Evolutionary conservation across 768 basidiomycete species (phyloP).

Genomic region (Suillus sp.): DNA sequence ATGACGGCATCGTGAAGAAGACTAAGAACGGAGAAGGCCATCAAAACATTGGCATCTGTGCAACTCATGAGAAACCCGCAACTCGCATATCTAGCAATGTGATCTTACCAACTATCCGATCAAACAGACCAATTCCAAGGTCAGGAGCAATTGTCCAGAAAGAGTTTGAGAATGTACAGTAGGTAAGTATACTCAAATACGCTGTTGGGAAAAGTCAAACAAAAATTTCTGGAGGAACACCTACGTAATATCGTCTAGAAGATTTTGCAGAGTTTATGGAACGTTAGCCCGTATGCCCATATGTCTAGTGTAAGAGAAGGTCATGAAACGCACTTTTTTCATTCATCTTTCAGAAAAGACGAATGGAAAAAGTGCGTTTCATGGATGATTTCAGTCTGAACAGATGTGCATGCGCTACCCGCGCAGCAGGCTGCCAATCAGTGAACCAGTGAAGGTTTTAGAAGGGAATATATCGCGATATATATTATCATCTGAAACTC

Average conservation of each 20-base stretch:
- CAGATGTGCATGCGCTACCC: background rate
- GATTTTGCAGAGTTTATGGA: background rate
- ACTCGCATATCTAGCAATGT: background rate
- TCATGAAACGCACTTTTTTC: background rate
- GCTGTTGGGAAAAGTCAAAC: slow-evolving; percentile 35
- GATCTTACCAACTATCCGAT: slow-evolving; percentile 78
- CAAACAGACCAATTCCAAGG: slow-evolving; percentile 96
- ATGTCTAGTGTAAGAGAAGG: background rate
- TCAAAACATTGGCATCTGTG: slow-evolving; percentile 79
- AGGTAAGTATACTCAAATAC: slow-evolving; percentile 94
- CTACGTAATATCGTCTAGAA: background rate
- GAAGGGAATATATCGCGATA: no score
- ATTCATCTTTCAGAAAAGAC: background rate
- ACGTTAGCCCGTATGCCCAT: no score
- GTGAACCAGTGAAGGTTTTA: no score
- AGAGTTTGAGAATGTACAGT: slow-evolving; percentile 97
- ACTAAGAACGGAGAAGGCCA: no score
- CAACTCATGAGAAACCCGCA: slow-evolving; percentile 7
- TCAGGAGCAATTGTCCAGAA: slow-evolving; percentile 96
- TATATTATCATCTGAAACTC: no score
- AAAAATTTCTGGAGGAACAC: background rate
- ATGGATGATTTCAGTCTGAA: background rate
- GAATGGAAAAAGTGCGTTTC: no score
- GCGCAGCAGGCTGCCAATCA: no score
- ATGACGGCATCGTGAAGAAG: no score